A percentile compares a stretch with the other conserved stretches of the same genome.
phyloP scores from a whole-genome alignment of 768 basidiomycete species.

The Postia placenta region DNA sequence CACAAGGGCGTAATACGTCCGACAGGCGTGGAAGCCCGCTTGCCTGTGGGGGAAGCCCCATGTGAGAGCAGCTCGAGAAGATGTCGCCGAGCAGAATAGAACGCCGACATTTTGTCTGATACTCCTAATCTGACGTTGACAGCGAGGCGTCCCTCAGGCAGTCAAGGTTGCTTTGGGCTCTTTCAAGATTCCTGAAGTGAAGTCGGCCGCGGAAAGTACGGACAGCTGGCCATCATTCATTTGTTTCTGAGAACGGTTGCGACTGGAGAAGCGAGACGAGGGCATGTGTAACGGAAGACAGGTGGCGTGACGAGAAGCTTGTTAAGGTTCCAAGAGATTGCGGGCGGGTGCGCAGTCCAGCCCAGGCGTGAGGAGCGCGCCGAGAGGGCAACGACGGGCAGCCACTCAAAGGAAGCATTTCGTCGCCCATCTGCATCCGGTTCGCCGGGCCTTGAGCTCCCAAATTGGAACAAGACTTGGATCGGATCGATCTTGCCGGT shows the following conservation, averaged over 20 bases:
- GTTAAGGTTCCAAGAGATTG: neutral
- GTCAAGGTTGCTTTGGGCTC: too few species aligned
- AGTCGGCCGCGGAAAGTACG: too few species aligned
- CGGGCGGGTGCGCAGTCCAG: neutral
- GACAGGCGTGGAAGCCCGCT: slow-evolving; percentile 1
- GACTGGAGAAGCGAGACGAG: too few species aligned
- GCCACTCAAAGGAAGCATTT: neutral
- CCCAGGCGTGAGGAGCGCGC: too few species aligned
- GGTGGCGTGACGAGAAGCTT: neutral
- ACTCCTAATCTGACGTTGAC: too few species aligned
- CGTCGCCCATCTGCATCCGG: neutral
- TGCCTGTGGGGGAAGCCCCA: neutral
- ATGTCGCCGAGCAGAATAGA: neutral
- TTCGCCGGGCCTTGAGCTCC: neutral
- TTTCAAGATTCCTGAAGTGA: too few species aligned
- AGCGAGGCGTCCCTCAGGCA: too few species aligned
- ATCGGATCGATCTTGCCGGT: slow-evolving; percentile 3
- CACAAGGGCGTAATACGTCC: neutral
- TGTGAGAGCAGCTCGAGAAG: neutral
- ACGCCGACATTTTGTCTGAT: neutral
- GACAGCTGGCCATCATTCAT: too few species aligned
- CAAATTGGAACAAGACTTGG: neutral
- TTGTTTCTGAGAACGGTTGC: too few species aligned
- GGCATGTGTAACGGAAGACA: too few species aligned
- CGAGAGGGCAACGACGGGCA: neutral